Evolutionary conservation across 257 asterid species (phyloP).

Genomic region (Euphrasia confusa): DNA sequence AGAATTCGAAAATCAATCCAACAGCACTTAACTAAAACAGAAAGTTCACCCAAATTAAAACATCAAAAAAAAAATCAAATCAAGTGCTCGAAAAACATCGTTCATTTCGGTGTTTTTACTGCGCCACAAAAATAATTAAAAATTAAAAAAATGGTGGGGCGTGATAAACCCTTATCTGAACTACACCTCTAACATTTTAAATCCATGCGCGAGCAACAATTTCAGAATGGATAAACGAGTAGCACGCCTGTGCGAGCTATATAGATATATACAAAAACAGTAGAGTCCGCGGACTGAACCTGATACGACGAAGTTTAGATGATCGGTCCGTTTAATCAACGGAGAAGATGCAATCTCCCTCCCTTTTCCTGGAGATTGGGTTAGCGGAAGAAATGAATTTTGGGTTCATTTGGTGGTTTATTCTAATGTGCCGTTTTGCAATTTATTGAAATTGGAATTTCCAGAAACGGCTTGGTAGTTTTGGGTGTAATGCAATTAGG

Average conservation of each 20-base stretch:
- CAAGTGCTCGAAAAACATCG: slow-evolving; percentile 17
- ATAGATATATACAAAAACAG: slow-evolving; percentile 11
- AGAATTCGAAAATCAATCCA: background rate
- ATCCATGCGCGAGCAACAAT: slow-evolving; percentile 25
- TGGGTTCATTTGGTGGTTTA: slow-evolving; percentile 21
- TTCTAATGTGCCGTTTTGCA: slow-evolving; percentile 13
- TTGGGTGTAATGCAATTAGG: background rate
- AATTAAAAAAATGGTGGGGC: slow-evolving; percentile 2
- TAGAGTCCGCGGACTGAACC: slow-evolving; percentile 28
- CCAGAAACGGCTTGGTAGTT: background rate
- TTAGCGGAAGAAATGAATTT: slow-evolving; percentile 15
- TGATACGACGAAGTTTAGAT: slow-evolving; percentile 35
- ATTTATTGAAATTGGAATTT: slow-evolving; percentile 20
- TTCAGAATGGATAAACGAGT: slow-evolving; percentile 5
- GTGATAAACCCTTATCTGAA: slow-evolving; percentile 10
- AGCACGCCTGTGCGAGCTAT: too few species aligned
- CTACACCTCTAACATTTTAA: slow-evolving; percentile 23
- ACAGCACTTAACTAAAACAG: slow-evolving; percentile 14
- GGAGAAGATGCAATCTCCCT: slow-evolving; percentile 17
- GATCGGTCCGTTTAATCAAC: slow-evolving; percentile 32
- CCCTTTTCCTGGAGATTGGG: slow-evolving; percentile 22
- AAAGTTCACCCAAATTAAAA: slow-evolving; percentile 25
- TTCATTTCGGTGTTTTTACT: slow-evolving; percentile 14
- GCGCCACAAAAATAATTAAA: background rate
- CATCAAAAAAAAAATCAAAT: slow-evolving; percentile 11